phyloP scores from a whole-genome alignment of 805 yeast species.

The Candida ipomoeae region DNA sequence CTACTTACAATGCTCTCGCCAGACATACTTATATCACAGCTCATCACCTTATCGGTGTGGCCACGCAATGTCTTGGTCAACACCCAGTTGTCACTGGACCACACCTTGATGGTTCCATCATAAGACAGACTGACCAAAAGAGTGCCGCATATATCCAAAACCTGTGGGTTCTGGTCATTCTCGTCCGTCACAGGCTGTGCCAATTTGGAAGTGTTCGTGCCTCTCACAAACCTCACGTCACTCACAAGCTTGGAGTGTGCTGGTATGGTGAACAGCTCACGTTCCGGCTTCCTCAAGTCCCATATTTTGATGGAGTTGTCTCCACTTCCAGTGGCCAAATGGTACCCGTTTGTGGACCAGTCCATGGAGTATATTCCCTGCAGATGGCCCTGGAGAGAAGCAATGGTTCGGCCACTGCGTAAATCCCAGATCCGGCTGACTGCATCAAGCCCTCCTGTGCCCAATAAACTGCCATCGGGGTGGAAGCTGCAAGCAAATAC shows the following conservation, averaged over 20 bases:
- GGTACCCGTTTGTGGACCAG: conserved; percentile 75
- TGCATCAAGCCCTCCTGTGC: conserved; percentile 78
- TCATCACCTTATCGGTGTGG: conserved; percentile 64
- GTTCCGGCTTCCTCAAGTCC: conserved; percentile 61
- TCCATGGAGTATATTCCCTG: conserved; percentile 65
- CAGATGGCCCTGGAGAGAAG: conserved; percentile 61
- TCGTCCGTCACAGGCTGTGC: conserved; percentile 27
- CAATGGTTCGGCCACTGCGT: conserved; percentile 65
- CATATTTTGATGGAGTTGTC: conserved; percentile 79
- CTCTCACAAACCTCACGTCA: conserved; percentile 50
- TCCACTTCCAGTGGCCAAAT: conserved; percentile 77
- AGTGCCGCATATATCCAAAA: conserved; percentile 36
- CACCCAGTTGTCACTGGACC: conserved; percentile 72
- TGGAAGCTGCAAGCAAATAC: conserved; percentile 62
- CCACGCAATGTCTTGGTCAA: conserved; percentile 50
- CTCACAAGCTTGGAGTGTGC: conserved; percentile 75
- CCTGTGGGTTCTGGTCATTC: conserved; percentile 26
- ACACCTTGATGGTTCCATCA: conserved; percentile 58
- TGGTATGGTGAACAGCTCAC: conserved; percentile 49
- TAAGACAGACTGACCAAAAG: conserved; percentile 61
- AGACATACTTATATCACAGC: conserved; percentile 51
- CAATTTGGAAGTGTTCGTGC: conserved; percentile 12
- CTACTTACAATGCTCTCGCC: conserved; percentile 50
- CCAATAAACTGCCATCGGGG: conserved; percentile 70
- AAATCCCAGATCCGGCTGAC: conserved; percentile 79